Evolutionary conservation across 768 basidiomycete genomes (phyloP), one percentile per base, ranked within the genome.

Genomic region (Cystofilobasidium macerans): DNA sequence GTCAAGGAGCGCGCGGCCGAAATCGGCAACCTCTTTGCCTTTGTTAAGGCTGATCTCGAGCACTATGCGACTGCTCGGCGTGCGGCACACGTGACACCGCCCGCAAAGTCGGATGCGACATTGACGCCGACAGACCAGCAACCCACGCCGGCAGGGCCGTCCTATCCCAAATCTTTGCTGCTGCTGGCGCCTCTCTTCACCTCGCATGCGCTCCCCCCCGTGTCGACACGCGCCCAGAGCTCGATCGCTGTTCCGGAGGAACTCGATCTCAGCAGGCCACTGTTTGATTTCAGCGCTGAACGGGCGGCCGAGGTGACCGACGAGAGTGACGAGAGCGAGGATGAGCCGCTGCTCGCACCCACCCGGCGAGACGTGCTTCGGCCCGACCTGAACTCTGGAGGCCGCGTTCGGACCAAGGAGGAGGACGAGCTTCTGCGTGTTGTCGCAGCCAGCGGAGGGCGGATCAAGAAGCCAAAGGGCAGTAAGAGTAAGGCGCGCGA

Each of bases 101-200:
- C 28, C 67, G 75, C 22, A 74, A 77, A 14, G 70, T 76, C 24
- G 76, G 79, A n/a, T 36, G 65, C 69, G 0, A 48, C 69, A 16
- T 18, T 35, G n/a, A n/a, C n/a, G n/a, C n/a, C n/a, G n/a, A n/a
- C n/a, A n/a, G 60, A 73, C 16, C 81, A 83, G 13, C 53, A 40
- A 82, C 40, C 26, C 20, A 43, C 30, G 36, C 83, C 20, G 20
- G 76, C 33, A 5, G 51, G 53, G 2, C 67, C 67, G 6, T 36
- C 77, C 40, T 94, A 89, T 72, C 95, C 95, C 2, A 92, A 93
- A 78, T 89, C 88, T 71, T 78, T 98, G 16, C 87, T 85, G 75
- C 83, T 99, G 61, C 84, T 98, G 51, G 80, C 82, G 45, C 89
- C 91, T 0, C 78, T 99, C 11, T 88, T 88, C 71, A 62, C 51